These are phyloP conservation scores for Blastobotrys illinoisensis DNA, from an alignment of 1,139 yeast species.

Conservation along the genomic window DNA sequence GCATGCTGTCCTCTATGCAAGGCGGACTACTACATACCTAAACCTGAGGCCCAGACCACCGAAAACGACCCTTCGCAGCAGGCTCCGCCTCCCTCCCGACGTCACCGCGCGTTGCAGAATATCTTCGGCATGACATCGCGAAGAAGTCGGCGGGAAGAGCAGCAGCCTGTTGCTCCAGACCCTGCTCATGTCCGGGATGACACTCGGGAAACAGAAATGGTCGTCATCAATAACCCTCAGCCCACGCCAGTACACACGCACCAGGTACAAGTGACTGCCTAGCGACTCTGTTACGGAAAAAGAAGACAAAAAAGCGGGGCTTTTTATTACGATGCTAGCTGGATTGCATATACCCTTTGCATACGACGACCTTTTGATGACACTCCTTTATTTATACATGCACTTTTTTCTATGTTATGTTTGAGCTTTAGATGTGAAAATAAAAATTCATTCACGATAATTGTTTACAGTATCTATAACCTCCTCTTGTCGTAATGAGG, in stretches of 20 bases:
- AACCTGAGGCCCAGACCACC: slow-evolving; percentile 13
- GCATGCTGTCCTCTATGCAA: slow-evolving; percentile 88
- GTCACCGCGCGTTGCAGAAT: neutral
- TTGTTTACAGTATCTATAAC: too few species aligned
- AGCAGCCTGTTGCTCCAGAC: neutral
- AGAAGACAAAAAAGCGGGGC: neutral
- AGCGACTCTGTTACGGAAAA: neutral
- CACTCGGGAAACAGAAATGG: neutral
- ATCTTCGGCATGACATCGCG: neutral
- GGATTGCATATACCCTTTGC: neutral
- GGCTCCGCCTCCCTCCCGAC: neutral
- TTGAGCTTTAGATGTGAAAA: neutral
- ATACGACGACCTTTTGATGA: neutral
- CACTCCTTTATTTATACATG: neutral
- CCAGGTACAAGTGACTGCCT: neutral
- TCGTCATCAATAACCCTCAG: neutral
- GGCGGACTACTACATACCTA: slow-evolving; percentile 33
- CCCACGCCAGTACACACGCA: neutral
- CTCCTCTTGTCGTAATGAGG: too few species aligned
- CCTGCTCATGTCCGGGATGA: neutral
- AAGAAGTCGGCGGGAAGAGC: neutral
- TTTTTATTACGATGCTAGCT: neutral
- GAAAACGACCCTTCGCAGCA: neutral
- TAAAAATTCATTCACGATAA: too few species aligned
- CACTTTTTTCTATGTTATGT: neutral